Conservation (phyloP, 306 rosid genomes). For the Citrullus amarus region DNA sequence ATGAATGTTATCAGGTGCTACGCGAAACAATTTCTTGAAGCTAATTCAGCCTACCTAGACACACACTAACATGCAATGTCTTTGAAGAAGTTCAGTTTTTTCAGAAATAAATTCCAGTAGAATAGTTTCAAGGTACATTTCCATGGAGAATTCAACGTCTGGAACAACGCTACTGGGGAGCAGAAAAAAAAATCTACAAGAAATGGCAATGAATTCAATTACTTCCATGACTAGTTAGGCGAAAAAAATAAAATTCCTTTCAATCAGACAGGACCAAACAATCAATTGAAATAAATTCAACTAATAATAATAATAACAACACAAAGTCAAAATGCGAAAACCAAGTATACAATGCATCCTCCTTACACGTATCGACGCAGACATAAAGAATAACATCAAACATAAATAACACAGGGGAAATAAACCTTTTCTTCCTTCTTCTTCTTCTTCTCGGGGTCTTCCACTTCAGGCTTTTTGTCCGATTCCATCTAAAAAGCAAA, state of each 20-base stretch:
- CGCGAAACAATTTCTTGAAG: background rate
- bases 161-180: background rate
- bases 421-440: slow-evolving; percentile 85
- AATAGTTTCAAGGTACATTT: background rate
- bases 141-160: background rate
- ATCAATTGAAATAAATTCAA: background rate
- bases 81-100: background rate
- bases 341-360: background rate
- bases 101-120: background rate
- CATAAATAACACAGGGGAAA: background rate
- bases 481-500: slow-evolving; percentile 19
- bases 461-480: slow-evolving; percentile 22
- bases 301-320: background rate
- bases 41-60: background rate
- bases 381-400: background rate
- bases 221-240: background rate
- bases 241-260: background rate
- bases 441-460: slow-evolving; percentile 89
- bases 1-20: background rate
- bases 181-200: background rate
- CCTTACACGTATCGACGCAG: background rate
- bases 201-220: background rate
- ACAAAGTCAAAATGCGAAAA: background rate
- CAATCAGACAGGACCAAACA: background rate
- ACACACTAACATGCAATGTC: background rate